These are phyloP conservation scores for Boletus subparvulus DNA, from an alignment of 768 basidiomycete species.

Conservation along the genomic window DNA sequence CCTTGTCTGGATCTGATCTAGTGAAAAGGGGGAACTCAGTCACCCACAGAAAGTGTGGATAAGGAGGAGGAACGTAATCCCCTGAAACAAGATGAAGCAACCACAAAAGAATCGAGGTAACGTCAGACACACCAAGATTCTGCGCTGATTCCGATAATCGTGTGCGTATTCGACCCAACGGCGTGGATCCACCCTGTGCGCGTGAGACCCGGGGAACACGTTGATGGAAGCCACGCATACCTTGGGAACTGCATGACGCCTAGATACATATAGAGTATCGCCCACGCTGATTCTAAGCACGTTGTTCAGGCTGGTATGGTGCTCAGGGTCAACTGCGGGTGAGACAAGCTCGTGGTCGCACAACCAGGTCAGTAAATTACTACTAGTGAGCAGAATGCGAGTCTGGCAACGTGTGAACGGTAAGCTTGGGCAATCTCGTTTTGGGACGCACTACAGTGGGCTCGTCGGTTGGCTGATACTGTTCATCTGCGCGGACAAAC, in stretches of 20 bases:
- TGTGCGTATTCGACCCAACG: slow-evolving; percentile 69
- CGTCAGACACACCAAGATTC: slow-evolving; percentile 49
- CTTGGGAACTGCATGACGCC: slow-evolving; percentile 50
- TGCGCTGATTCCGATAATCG: slow-evolving; percentile 67
- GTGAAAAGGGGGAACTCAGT: slow-evolving; percentile 96
- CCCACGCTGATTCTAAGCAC: slow-evolving; percentile 46
- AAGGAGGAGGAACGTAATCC: slow-evolving; percentile 50
- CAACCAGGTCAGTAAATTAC: slow-evolving; percentile 50
- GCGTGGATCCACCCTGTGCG: slow-evolving; percentile 80
- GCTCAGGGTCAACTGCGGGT: slow-evolving; percentile 25
- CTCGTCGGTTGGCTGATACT: slow-evolving; percentile 16
- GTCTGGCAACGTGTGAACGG: slow-evolving; percentile 38
- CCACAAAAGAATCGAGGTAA: neutral
- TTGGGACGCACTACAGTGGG: slow-evolving; percentile 26
- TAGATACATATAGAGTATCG: slow-evolving; percentile 59
- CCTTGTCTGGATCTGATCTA: slow-evolving; percentile 83
- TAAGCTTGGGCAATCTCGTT: neutral
- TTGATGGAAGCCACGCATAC: slow-evolving; percentile 36
- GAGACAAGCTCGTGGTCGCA: slow-evolving; percentile 33
- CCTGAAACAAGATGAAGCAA: slow-evolving; percentile 40
- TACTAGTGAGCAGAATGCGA: slow-evolving; percentile 47
- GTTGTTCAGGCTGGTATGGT: slow-evolving; percentile 37
- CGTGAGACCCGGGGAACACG: slow-evolving; percentile 21
- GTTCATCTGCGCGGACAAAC: slow-evolving; percentile 32
- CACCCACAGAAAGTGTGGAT: slow-evolving; percentile 90